Conservation (phyloP, 768 basidiomycete species). For the Sarcomyxa edulis region DNA sequence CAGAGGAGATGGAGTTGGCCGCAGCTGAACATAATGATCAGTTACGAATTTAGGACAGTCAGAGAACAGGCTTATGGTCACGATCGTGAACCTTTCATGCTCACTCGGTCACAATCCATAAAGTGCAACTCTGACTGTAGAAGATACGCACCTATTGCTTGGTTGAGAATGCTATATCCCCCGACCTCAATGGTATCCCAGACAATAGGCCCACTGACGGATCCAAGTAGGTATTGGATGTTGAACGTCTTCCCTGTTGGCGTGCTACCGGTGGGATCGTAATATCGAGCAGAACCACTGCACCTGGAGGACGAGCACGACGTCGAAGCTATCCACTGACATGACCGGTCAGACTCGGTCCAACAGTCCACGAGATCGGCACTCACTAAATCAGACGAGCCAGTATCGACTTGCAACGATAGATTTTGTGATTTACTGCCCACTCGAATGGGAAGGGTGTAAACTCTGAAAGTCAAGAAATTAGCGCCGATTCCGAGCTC, state of each 20-base stretch:
- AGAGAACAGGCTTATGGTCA: background rate
- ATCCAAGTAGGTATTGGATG: conserved; percentile 58
- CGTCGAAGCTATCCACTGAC: conserved; percentile 70
- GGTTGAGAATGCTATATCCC: conserved; percentile 55
- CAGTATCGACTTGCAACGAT: conserved; percentile 73
- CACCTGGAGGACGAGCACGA: conserved; percentile 57
- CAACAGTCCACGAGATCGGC: conserved; percentile 3
- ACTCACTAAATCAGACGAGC: conserved; percentile 74
- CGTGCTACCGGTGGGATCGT: conserved; percentile 47
- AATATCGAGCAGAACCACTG: conserved; percentile 40
- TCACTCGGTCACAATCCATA: too few relatives aligned
- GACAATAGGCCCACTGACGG: conserved; percentile 55
- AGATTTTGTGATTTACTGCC: conserved; percentile 46
- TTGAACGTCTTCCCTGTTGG: conserved; percentile 37
- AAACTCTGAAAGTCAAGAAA: conserved; percentile 37
- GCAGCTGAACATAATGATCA: conserved; percentile 39
- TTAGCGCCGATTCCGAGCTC: too few relatives aligned
- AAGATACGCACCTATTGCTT: conserved; percentile 58
- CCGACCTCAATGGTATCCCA: conserved; percentile 67
- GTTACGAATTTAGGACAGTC: background rate
- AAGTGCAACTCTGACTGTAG: too few relatives aligned
- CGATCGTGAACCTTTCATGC: too few relatives aligned
- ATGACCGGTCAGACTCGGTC: too few relatives aligned
- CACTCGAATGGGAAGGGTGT: conserved; percentile 55
- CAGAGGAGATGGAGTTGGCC: conserved; percentile 44